Base-by-base conservation (phyloP, 306 rosid species). In the Vigna radiata region DNA sequence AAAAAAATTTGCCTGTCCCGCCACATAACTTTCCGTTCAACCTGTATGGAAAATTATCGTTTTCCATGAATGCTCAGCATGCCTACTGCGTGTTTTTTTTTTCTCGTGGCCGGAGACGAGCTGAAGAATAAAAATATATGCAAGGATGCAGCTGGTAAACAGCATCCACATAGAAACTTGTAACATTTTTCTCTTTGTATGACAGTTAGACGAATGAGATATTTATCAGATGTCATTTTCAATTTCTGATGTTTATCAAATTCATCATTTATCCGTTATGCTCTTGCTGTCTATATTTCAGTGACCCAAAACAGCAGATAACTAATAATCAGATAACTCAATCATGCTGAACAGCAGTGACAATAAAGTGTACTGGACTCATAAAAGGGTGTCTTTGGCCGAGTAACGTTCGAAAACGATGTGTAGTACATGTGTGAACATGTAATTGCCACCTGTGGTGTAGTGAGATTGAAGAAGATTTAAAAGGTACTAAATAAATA, bases 61-160 rank as follows among this genome's bases (percentile, higher is more conserved):
- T 16, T 5, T 18, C 19, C 27, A 29, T 36, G 37, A 43, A 31
- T 47, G 5, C 66, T 68, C 29, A 25, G 37, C 64, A 58, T 8
- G 37, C 9, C 12, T 9, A 56, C n/a, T 12, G 36, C 63, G 25
- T 25, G 25, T 25, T 0, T 59, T 81, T 1, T 37, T 63, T 63
- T 36, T 36, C 5, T 36, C 6, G 52, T 18, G 70, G 52, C n/a
- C 11, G 52, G 50, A 39, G 70, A 39, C 19, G 70, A 65, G 52
- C 31, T 65, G 9, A 37, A 65, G 70, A 39, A 41, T 65, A 14
- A 65, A 39, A 65, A 18, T 65, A 0, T 73, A 8, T 83, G 90
- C 80, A 80, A 81, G 82, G 83, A 86, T 78, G 89, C 73, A 21
- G 33, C 79, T 5, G 54, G 77, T 68, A 80, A 73, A 72, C 49